phyloP scores from a whole-genome alignment of 1,139 yeast genomes.

The Blastobotrys niveus region DNA sequence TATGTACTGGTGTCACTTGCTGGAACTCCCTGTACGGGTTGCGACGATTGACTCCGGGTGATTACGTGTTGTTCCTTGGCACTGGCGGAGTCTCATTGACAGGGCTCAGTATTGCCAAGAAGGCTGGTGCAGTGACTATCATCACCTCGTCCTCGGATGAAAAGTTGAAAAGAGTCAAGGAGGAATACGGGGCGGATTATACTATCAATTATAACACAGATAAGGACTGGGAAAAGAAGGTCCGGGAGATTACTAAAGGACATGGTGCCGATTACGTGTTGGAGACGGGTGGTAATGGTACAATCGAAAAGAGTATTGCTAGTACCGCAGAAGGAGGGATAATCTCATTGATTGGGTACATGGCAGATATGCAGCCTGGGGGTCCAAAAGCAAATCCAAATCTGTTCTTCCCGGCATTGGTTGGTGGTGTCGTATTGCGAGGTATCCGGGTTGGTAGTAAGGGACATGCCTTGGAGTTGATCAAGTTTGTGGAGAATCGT shows the following conservation, averaged over 20 bases:
- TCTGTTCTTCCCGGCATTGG: slow-evolving; percentile 11
- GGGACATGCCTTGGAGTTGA: slow-evolving; percentile 14
- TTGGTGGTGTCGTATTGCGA: slow-evolving; percentile 14
- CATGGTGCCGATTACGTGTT: slow-evolving; percentile 17
- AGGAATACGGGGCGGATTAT: slow-evolving; percentile 15
- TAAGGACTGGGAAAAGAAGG: slow-evolving; percentile 18
- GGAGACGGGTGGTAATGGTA: slow-evolving; percentile 20
- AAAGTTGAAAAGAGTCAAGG: slow-evolving; percentile 16
- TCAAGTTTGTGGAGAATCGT: slow-evolving; percentile 16
- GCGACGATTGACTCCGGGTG: slow-evolving; percentile 17
- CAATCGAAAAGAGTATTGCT: slow-evolving; percentile 15
- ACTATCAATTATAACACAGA: slow-evolving; percentile 17
- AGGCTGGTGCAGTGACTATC: slow-evolving; percentile 20
- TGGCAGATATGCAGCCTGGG: too few species aligned
- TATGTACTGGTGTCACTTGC: slow-evolving; percentile 20
- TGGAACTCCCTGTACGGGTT: slow-evolving; percentile 21
- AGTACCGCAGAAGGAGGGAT: slow-evolving; percentile 16
- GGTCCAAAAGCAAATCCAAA: slow-evolving; percentile 16
- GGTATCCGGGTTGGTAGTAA: slow-evolving; percentile 19
- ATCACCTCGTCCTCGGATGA: slow-evolving; percentile 21
- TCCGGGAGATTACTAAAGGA: slow-evolving; percentile 15
- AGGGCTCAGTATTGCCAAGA: slow-evolving; percentile 20
- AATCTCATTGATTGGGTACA: slow-evolving; percentile 18
- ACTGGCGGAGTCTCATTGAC: slow-evolving; percentile 22
- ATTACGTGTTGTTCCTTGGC: slow-evolving; percentile 19